These are phyloP conservation scores for Cystoisospora suis DNA, from an alignment of 169 alveolate species.

Conservation along the genomic window DNA sequence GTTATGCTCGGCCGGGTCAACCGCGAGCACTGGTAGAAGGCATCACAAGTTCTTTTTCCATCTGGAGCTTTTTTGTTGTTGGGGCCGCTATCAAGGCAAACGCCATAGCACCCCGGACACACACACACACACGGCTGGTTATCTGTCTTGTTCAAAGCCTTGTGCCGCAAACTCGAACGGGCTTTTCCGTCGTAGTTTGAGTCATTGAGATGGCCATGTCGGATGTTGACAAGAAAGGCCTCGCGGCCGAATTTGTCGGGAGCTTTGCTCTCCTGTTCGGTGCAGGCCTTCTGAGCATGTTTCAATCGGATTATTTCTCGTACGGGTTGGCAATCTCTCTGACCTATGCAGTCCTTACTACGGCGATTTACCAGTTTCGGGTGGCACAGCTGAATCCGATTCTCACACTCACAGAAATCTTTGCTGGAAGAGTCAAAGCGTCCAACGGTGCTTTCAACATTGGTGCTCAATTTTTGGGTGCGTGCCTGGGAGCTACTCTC, in stretches of 20 bases:
- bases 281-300: slow-evolving; percentile 10
- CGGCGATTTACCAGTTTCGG: background rate
- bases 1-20: no score
- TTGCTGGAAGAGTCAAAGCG: background rate
- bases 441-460: background rate
- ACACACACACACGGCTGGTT: no score
- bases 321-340: slow-evolving; percentile 7
- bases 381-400: background rate
- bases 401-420: background rate
- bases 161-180: no score
- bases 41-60: no score
- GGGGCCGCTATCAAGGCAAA: no score
- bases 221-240: background rate
- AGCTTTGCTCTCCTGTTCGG: slow-evolving; percentile 21
- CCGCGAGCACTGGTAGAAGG: no score
- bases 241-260: slow-evolving; percentile 15
- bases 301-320: background rate
- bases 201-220: no score
- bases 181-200: no score
- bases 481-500: background rate
- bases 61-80: no score
- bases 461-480: background rate
- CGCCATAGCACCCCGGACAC: no score
- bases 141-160: no score
- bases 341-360: background rate